A percentile compares a stretch with the other conserved stretches of the same genome.
Conservation (phyloP, 2,329 filamentous ascomycete species). For the Penicillium frequentans region DNA sequence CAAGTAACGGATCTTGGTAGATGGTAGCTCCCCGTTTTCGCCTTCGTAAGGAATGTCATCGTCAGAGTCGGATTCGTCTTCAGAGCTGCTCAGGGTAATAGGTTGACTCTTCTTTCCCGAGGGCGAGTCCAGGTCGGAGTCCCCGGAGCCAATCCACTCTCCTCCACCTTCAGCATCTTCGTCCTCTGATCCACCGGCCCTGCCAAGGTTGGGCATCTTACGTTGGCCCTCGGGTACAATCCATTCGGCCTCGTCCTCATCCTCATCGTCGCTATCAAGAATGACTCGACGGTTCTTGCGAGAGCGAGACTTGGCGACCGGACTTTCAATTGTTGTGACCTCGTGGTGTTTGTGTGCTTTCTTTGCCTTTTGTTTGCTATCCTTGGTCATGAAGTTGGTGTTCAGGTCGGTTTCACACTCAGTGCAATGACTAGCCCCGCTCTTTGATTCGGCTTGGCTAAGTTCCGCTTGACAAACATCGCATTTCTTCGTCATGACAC, state of each 20-base stretch:
- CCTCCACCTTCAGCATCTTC: constrained; percentile 86
- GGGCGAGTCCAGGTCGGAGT: constrained; percentile 55
- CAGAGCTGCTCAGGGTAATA: constrained; percentile 22
- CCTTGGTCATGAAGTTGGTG: constrained; percentile 49
- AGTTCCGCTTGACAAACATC: constrained; percentile 78
- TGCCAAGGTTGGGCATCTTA: constrained; percentile 62
- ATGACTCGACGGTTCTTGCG: constrained; percentile 47
- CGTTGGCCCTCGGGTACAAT: constrained; percentile 70
- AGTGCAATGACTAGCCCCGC: constrained; percentile 61
- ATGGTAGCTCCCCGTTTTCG: constrained; percentile 53
- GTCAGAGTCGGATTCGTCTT: constrained; percentile 44
- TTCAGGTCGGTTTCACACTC: constrained; percentile 75
- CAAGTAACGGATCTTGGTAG: constrained; percentile 88
- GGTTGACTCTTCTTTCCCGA: constrained; percentile 20
- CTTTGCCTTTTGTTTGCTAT: constrained; percentile 47
- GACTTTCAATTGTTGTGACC: constrained; percentile 22
- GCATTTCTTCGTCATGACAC: constrained; percentile 73
- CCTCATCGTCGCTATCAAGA: constrained; percentile 59
- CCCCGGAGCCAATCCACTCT: constrained; percentile 71
- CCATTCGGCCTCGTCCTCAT: constrained; percentile 72
- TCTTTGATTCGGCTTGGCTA: constrained; percentile 54
- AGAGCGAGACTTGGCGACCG: constrained; percentile 24
- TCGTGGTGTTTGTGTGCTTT: constrained; percentile 42
- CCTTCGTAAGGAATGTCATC: constrained; percentile 38
- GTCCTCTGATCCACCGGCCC: constrained; percentile 80